Percentiles rank a stretch among this genome's conserved stretches.
Evolutionary conservation across 495 filamentous ascomycete genomes (phyloP).

Genomic region (Aspergillus diversus): DNA sequence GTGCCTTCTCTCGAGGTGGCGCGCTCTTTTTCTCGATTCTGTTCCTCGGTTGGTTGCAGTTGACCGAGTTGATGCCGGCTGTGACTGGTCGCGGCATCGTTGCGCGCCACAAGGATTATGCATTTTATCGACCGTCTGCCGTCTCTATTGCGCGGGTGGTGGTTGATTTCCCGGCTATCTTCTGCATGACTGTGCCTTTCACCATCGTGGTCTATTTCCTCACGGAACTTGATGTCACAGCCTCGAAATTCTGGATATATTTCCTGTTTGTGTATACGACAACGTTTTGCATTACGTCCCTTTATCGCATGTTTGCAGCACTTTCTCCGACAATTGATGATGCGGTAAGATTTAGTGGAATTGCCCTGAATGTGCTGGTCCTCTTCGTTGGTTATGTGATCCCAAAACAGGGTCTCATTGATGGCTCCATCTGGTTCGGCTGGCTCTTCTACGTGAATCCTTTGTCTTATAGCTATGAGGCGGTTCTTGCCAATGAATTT

Average conservation of each 20-base stretch:
- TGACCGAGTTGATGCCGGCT: constrained; percentile 72
- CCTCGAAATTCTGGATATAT: constrained; percentile 74
- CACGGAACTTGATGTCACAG: constrained; percentile 63
- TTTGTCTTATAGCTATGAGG: constrained; percentile 73
- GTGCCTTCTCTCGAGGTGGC: constrained; percentile 71
- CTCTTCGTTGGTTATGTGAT: constrained; percentile 85
- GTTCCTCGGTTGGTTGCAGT: constrained; percentile 75
- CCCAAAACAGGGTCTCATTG: constrained; percentile 63
- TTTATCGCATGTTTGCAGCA: constrained; percentile 79
- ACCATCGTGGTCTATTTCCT: constrained; percentile 72
- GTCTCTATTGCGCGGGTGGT: constrained; percentile 69
- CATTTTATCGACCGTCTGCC: constrained; percentile 79
- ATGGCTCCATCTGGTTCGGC: constrained; percentile 74
- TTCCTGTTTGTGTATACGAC: constrained; percentile 71
- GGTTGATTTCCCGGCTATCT: constrained; percentile 68
- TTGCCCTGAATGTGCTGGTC: constrained; percentile 66
- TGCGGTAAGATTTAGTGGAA: constrained; percentile 71
- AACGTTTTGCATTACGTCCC: constrained; percentile 66
- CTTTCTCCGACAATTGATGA: constrained; percentile 73
- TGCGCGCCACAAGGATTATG: constrained; percentile 68
- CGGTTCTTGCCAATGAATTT: constrained; percentile 72
- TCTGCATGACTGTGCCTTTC: constrained; percentile 66
- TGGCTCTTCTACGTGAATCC: constrained; percentile 82
- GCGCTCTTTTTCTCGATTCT: constrained; percentile 74
- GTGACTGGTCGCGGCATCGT: constrained; percentile 66